Evolutionary conservation across 2,329 filamentous ascomycete species (phyloP).

Genomic region (Cordyceps fumosorosea): DNA sequence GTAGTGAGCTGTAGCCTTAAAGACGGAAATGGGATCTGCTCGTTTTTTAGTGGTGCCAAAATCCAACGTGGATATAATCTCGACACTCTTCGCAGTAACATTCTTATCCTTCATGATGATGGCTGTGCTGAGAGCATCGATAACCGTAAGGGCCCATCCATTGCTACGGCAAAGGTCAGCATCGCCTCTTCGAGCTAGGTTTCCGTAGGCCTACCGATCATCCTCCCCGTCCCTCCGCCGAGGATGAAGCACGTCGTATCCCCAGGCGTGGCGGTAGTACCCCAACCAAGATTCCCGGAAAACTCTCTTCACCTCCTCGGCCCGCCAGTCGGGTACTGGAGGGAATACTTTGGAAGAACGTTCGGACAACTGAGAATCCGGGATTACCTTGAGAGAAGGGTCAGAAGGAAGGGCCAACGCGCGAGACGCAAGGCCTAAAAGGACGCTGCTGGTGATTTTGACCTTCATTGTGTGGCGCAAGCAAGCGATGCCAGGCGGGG

Average conservation of each 20-base stretch:
- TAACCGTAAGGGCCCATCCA: constrained; percentile 75
- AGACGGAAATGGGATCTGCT: constrained; percentile 59
- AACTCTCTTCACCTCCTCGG: constrained; percentile 57
- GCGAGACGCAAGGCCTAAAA: background rate
- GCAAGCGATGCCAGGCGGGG: background rate
- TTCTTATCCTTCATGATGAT: constrained; percentile 67
- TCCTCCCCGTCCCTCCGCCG: constrained; percentile 59
- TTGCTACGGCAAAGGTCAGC: constrained; percentile 45
- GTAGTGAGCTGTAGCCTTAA: constrained; percentile 88
- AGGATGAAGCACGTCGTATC: constrained; percentile 68
- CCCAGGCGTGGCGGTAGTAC: constrained; percentile 68
- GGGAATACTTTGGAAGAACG: no score
- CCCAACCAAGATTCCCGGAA: constrained; percentile 68
- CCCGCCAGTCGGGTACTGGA: constrained; percentile 26
- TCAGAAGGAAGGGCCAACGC: background rate
- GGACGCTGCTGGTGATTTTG: background rate
- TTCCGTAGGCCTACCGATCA: constrained; percentile 49
- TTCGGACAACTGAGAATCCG: no score
- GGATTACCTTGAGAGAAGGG: no score
- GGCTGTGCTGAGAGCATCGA: constrained; percentile 75
- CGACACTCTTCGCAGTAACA: constrained; percentile 63
- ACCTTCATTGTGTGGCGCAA: background rate
- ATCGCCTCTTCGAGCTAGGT: background rate
- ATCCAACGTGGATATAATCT: constrained; percentile 63
- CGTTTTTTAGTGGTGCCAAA: constrained; percentile 50